These are phyloP conservation scores for Ophiorrhiza pumila DNA, from an alignment of 257 asterid species.

Conservation along the genomic window DNA sequence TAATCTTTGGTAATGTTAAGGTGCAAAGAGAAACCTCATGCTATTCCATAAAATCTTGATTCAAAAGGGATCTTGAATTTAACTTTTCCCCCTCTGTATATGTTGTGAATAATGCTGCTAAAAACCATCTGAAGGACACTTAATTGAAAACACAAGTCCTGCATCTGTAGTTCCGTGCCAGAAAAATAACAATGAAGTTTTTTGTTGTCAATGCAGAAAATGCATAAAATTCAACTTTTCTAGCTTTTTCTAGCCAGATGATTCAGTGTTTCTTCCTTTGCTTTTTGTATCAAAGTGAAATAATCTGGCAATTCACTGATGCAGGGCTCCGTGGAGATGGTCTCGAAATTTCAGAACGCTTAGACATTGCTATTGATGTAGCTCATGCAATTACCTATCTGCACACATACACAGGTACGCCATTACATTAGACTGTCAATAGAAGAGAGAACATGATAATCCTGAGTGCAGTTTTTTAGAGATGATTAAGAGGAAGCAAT, in stretches of 20 bases:
- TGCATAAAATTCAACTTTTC: no score
- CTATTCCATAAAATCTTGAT: not conserved
- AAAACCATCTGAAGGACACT: not conserved
- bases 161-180: not conserved
- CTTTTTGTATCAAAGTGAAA: not conserved
- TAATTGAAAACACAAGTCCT: not conserved
- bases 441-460: not conserved
- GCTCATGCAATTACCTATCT: conserved; percentile 81
- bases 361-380: conserved; percentile 64
- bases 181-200: no score
- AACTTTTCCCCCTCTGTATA: not conserved
- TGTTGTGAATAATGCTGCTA: not conserved
- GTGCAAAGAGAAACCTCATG: not conserved
- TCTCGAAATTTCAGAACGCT: conserved; percentile 53
- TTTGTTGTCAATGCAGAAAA: no score
- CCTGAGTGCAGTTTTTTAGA: not conserved
- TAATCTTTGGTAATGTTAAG: not conserved
- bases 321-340: conserved; percentile 47
- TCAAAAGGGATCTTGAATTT: not conserved
- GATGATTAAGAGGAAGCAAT: not conserved
- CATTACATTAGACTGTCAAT: not conserved
- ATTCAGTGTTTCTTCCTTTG: not conserved
- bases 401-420: conserved; percentile 61
- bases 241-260: no score
- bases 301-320: conserved; percentile 1